Conservation (phyloP, 208 protist species). For the Polymyxa betae region DNA sequence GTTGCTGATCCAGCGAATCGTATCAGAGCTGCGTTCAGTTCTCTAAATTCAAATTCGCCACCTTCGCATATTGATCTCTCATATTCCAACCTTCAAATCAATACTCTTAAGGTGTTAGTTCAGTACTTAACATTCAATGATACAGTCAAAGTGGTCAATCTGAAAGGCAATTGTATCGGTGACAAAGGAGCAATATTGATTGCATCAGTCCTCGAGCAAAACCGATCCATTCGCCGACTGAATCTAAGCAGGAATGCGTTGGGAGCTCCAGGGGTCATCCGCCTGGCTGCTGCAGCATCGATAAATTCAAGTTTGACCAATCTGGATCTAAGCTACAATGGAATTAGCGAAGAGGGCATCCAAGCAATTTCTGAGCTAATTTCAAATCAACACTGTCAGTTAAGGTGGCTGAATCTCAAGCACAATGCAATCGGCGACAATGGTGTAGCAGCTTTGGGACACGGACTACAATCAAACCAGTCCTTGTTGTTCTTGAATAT, state of each 20-base stretch:
- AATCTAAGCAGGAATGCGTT: constrained; percentile 16
- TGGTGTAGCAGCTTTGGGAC: neutral
- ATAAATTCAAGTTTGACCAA: neutral
- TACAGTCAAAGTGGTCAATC: neutral
- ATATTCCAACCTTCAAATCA: neutral
- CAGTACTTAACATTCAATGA: neutral
- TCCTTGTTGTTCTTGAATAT: constrained; percentile 35
- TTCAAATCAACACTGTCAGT: neutral
- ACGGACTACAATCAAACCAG: neutral
- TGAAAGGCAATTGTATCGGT: neutral
- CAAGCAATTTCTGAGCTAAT: neutral
- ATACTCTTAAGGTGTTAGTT: neutral
- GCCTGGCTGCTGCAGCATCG: neutral
- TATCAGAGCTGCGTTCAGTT: neutral
- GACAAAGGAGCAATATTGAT: neutral
- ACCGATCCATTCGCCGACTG: neutral
- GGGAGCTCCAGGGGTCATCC: neutral
- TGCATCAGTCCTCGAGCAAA: neutral
- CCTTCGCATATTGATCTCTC: constrained; percentile 3
- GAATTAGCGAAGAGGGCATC: neutral
- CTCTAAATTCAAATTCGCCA: neutral
- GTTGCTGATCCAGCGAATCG: too few species aligned
- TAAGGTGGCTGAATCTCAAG: neutral
- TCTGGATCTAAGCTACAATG: constrained; percentile 37
- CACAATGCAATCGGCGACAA: constrained; percentile 26